Percentiles rank a stretch among this genome's conserved stretches.
phyloP scores from a whole-genome alignment of 2,329 filamentous ascomycete species.

The Paramyrothecium sp. region DNA sequence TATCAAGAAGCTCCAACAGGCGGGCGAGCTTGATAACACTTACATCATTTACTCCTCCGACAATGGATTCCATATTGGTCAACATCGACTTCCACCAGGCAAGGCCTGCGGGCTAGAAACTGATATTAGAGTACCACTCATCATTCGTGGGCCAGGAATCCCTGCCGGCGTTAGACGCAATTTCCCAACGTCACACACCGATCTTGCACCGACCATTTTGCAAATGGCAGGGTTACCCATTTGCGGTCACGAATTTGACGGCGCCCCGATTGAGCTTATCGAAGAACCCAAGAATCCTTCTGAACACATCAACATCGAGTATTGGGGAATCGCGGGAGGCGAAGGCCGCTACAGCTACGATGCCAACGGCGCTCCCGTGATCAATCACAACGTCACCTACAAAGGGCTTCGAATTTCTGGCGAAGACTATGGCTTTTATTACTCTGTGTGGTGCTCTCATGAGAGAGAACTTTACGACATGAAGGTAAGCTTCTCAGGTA shows the following conservation, averaged over 20 bases:
- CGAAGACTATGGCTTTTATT: conserved; percentile 49
- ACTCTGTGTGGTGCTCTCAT: conserved; percentile 54
- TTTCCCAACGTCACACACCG: conserved; percentile 23
- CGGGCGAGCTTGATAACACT: conserved; percentile 34
- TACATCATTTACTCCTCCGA: conserved; percentile 53
- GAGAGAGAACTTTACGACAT: conserved; percentile 48
- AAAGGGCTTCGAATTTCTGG: conserved; percentile 46
- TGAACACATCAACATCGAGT: conserved; percentile 52
- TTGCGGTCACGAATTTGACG: conserved; percentile 46
- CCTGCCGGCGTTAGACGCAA: conserved; percentile 20
- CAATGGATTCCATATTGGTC: conserved; percentile 53
- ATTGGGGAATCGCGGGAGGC: conserved; percentile 38
- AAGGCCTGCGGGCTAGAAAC: conserved; percentile 51
- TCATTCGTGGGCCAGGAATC: conserved; percentile 48
- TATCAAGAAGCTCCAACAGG: conserved; percentile 25
- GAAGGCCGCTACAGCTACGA: conserved; percentile 16
- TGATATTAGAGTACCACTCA: conserved; percentile 50
- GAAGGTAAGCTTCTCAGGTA: conserved; percentile 28
- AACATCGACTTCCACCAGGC: conserved; percentile 50
- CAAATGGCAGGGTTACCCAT: conserved; percentile 26
- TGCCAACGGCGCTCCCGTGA: neutral
- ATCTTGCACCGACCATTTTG: conserved; percentile 54
- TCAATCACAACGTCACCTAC: conserved; percentile 44
- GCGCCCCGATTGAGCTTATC: conserved; percentile 38
- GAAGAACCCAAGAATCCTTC: conserved; percentile 21